A percentile compares a stretch with the other conserved stretches of the same genome.
Conservation (phyloP, 495 filamentous ascomycete species). For the Margaritispora aquatica region DNA sequence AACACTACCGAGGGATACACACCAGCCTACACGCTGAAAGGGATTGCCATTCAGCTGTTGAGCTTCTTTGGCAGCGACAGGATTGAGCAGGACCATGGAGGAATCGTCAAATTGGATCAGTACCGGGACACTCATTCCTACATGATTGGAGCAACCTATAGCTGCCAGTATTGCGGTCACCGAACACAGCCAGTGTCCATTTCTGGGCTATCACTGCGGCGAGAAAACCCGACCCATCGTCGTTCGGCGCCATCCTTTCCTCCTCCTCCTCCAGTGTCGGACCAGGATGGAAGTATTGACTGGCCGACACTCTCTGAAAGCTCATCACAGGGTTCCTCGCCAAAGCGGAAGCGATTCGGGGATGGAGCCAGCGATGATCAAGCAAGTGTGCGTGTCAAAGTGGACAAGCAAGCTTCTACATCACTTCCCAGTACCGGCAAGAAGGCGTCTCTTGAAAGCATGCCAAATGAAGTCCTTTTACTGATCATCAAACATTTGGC, state of each 20-base stretch:
- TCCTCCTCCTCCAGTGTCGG: neutral
- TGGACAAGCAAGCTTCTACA: neutral
- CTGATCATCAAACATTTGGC: constrained; percentile 32
- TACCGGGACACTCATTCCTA: neutral
- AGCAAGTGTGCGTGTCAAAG: neutral
- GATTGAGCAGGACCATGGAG: constrained; percentile 33
- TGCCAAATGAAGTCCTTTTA: constrained; percentile 36
- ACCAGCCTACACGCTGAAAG: constrained; percentile 44
- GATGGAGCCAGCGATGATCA: neutral
- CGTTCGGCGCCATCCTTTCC: no score
- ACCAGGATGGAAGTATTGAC: neutral
- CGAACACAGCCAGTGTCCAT: neutral
- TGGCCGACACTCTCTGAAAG: neutral
- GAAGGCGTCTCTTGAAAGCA: no score
- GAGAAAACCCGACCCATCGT: neutral
- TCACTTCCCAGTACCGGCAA: neutral
- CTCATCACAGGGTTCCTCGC: neutral
- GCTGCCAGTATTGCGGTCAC: neutral
- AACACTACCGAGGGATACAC: constrained; percentile 36
- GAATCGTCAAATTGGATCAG: constrained; percentile 1
- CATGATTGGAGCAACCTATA: neutral
- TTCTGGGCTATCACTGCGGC: neutral
- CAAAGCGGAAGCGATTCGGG: neutral
- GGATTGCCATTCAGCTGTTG: constrained; percentile 46
- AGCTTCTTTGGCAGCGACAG: constrained; percentile 53